phyloP scores from a whole-genome alignment of 1,284 basidiomycete species.

The Ganoderma leucocontextum region DNA sequence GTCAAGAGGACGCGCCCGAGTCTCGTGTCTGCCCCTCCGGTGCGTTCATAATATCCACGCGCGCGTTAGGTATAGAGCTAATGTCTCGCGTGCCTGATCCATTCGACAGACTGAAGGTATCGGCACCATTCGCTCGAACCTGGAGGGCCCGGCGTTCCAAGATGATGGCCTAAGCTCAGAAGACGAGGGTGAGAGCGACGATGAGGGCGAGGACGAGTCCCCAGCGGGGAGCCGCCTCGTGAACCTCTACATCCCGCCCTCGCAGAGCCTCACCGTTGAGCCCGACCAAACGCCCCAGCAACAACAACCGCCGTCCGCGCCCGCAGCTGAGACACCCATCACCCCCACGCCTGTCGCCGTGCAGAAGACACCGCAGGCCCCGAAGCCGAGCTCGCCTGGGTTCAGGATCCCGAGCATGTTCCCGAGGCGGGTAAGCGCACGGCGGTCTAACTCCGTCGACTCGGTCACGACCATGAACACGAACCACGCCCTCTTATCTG shows the following conservation, averaged over 20 bases:
- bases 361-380: constrained; percentile 34
- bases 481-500: constrained; percentile 16
- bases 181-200: constrained; percentile 53
- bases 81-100: neutral
- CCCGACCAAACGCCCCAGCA: constrained; percentile 26
- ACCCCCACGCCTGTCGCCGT: constrained; percentile 32
- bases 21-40: constrained; percentile 82
- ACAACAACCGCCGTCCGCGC: constrained; percentile 23
- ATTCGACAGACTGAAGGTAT: constrained; percentile 83
- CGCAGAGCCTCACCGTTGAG: constrained; percentile 18
- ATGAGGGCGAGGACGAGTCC: constrained; percentile 49
- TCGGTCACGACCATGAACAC: constrained; percentile 28
- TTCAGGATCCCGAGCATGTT: constrained; percentile 49
- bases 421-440: constrained; percentile 44
- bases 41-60: constrained; percentile 51
- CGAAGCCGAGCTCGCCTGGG: constrained; percentile 39
- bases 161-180: constrained; percentile 82
- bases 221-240: constrained; percentile 30
- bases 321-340: constrained; percentile 30
- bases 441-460: constrained; percentile 45
- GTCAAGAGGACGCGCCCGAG: constrained; percentile 70
- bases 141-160: constrained; percentile 63
- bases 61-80: neutral
- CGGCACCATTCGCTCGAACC: constrained; percentile 81
- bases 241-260: constrained; percentile 32